phyloP scores from a whole-genome alignment of 495 filamentous ascomycete genomes.

The Astrothelium subdiscretum region DNA sequence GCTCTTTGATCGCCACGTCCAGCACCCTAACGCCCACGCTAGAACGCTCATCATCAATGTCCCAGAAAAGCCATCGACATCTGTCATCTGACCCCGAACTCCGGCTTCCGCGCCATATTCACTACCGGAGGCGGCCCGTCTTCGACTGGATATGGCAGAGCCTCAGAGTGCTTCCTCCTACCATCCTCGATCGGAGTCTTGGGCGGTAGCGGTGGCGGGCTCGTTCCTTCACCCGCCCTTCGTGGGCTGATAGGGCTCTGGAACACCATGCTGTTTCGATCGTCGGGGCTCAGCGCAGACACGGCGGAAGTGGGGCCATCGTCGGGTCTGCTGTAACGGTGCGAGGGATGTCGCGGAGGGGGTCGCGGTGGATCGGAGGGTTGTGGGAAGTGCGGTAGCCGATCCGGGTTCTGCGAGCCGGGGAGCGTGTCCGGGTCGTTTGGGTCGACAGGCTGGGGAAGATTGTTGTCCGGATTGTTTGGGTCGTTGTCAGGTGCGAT shows the following conservation, averaged over 20 bases:
- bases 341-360: slow-evolving; percentile 15
- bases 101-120: slow-evolving; percentile 76
- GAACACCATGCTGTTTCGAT: not conserved
- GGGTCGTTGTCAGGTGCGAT: slow-evolving; percentile 45
- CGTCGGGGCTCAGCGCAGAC: slow-evolving; percentile 6
- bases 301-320: slow-evolving; percentile 22
- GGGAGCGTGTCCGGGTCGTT: not conserved
- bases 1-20: not conserved
- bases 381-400: slow-evolving; percentile 2
- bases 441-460: slow-evolving; percentile 5
- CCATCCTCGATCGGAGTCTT: slow-evolving; percentile 57
- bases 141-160: slow-evolving; percentile 63
- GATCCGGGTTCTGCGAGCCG: not conserved
- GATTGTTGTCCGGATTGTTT: slow-evolving; percentile 1
- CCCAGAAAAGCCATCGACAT: not conserved
- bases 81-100: slow-evolving; percentile 48
- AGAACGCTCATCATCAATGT: not conserved
- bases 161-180: not conserved
- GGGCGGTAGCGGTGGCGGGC: slow-evolving; percentile 68
- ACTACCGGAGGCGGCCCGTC: slow-evolving; percentile 76
- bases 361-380: not conserved
- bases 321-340: slow-evolving; percentile 34
- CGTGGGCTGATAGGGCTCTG: not conserved
- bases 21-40: not conserved
- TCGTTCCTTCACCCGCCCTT: not conserved